Evolutionary conservation across 169 alveolate species (phyloP), one percentile per base, ranked within the genome.

Genomic region (Cytauxzoon felis): DNA sequence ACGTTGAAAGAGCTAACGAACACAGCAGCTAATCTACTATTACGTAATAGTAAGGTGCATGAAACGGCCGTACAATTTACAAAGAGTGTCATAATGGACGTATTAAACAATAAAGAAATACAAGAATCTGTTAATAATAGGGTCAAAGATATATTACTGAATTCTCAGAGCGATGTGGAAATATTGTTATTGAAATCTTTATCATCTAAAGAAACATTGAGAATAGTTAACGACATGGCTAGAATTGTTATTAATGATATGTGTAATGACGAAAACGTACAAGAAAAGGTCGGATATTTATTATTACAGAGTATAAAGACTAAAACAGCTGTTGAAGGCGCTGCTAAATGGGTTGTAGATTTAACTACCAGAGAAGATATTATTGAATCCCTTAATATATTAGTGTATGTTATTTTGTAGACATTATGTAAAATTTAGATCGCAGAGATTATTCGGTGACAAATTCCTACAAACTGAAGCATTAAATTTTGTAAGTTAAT

Each of bases 321-420:
- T 0, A 58, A 68, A 40, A 48, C 61, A 2, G 72, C 73, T 16
- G 81, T 68, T 21, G 21, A 42, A 42, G 81, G 81, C 3, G 81
- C 81, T 0, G 61, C 72, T 8, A 43, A 59, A 6, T 68, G 81
- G 81, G 24, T 68, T 16, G 72, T 57, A 6, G 81, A 56, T 24
- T 5, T 68, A 23, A 32, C 72, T 0, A 13, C 43, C 41, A 41
- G 72, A 13, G 53, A 68, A 0, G 81, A 68, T 48, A 63, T 51
- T 5, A 7, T 23, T 0, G 67, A 40, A 5, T 43, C 81, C 6
- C 24, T 68, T 16, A 57, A 8, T 16, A 11, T 8, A 19, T 1
- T n/a, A 32, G 19, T 13, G 27, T 54, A 13, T n/a, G 11, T 18
- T 54, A 21, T n/a, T 38, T n/a, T 38, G 13, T 13, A 13, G 19